These are phyloP conservation scores for Globisporangium viniferum DNA, from an alignment of 352 stramenopile genomes.

Conservation along the genomic window DNA sequence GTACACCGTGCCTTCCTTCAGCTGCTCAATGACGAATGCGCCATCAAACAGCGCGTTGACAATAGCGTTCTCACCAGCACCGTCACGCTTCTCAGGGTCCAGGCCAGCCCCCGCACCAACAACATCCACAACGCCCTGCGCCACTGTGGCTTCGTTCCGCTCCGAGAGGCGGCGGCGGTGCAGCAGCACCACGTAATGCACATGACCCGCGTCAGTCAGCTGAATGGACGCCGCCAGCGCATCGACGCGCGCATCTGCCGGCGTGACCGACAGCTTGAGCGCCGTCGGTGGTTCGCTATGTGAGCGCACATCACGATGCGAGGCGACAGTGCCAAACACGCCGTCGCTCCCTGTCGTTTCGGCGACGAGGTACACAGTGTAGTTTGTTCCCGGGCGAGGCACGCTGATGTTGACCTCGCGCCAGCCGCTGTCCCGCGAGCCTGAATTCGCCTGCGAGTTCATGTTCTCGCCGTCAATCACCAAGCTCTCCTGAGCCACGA, in stretches of 20 bases:
- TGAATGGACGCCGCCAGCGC: slow-evolving; percentile 48
- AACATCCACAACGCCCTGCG: slow-evolving; percentile 18
- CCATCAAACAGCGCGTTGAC: background rate
- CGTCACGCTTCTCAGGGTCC: background rate
- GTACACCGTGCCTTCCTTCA: slow-evolving; percentile 59
- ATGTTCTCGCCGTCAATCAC: slow-evolving; percentile 29
- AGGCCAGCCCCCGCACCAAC: background rate
- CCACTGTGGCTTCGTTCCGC: slow-evolving; percentile 11
- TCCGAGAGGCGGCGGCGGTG: slow-evolving; percentile 28
- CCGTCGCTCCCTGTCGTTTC: slow-evolving; percentile 66
- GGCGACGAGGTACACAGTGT: slow-evolving; percentile 72
- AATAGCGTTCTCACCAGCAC: background rate
- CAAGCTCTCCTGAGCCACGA: slow-evolving; percentile 41
- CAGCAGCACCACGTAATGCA: slow-evolving; percentile 60
- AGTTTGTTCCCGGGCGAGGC: slow-evolving; percentile 47
- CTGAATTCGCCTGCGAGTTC: slow-evolving; percentile 4
- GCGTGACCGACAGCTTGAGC: slow-evolving; percentile 32
- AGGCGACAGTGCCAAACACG: slow-evolving; percentile 69
- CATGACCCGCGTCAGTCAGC: slow-evolving; percentile 45
- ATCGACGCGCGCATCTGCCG: slow-evolving; percentile 66
- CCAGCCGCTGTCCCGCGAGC: slow-evolving; percentile 40
- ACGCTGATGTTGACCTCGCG: slow-evolving; percentile 54
- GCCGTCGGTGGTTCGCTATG: slow-evolving; percentile 42
- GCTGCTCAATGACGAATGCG: slow-evolving; percentile 42
- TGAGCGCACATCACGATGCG: slow-evolving; percentile 47